Evolutionary conservation across 345 rosid genomes (phyloP).

Genomic region (Excoecaria agallocha): DNA sequence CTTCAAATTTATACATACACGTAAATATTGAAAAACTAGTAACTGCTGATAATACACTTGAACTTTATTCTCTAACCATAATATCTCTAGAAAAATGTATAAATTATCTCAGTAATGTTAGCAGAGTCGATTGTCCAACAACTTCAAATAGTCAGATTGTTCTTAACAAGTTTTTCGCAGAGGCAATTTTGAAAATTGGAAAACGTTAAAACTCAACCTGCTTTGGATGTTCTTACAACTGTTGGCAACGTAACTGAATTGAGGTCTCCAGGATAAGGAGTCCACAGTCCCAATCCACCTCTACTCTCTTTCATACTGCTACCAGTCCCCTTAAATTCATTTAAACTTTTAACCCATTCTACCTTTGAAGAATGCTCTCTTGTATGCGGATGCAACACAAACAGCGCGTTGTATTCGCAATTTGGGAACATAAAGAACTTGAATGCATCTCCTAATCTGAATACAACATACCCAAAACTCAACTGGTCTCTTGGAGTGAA

Average conservation of each 20-base stretch:
- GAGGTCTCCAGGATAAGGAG: conserved; percentile 84
- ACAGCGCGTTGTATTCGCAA: conserved; percentile 87
- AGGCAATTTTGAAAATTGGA: background rate
- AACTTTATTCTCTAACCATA: too few species aligned
- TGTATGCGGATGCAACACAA: conserved; percentile 80
- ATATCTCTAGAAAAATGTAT: too few species aligned
- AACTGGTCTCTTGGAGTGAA: conserved; percentile 98
- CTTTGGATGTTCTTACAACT: conserved; percentile 82
- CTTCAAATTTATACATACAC: too few species aligned
- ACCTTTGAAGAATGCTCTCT: conserved; percentile 95
- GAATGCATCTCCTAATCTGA: conserved; percentile 63
- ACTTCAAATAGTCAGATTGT: background rate
- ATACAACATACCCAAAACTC: conserved; percentile 84
- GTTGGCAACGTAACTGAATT: conserved; percentile 60
- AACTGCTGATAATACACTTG: too few species aligned
- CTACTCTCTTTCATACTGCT: conserved; percentile 74
- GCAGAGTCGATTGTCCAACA: background rate
- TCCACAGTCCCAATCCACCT: conserved; percentile 95
- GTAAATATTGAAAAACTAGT: too few species aligned
- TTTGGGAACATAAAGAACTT: conserved; percentile 87
- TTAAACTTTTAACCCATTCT: conserved; percentile 83
- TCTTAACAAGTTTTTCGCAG: background rate
- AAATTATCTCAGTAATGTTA: too few species aligned
- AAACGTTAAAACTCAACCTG: conserved; percentile 46
- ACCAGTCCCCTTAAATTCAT: conserved; percentile 74